Evolutionary conservation across 2,329 filamentous ascomycete genomes (phyloP), one percentile per base, ranked within the genome.

Genomic region (Lachnellula willkommii): DNA sequence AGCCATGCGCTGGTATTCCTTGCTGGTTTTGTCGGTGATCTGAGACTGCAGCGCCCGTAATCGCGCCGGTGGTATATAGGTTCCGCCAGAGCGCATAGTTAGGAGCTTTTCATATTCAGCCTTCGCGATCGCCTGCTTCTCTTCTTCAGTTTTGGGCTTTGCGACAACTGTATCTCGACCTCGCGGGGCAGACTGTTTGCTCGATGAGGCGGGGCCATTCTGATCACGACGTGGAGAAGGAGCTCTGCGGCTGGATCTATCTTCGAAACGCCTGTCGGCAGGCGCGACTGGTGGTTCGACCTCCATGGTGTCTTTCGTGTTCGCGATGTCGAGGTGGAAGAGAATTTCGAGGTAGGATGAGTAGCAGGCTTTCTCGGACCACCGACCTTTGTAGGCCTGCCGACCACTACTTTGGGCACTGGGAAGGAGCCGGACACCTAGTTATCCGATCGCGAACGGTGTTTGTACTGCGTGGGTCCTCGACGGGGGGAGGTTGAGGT

Each of bases 1-100:
- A 8, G 92, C 91, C 90, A 99, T 95, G 66, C 94, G 89, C 80
- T 97, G 94, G 70, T 96, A 97, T 75, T 97, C 94, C 73, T 96
- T 95, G 73, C 87, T 95, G 53, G 82, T 86, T 78, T 95, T 96
- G 75, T 99, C 94, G 60, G 91, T 96, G 72, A 99, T 96, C 74
- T 96, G 91, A 52, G 92, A 90, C 76, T 99, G 94, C 59, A 99
- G 82, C 40, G 93, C 93, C 65, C 91, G 85, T 69, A 99, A 78
- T 65, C 90, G 83, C 52, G 93, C 93, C 0, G 94, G 94, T 20
- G 94, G 94, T 59, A 99, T 95, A 71, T 99, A 99, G 24, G 91
- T 95, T 65, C 94, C 94, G 62, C 94, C 94, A 48, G 91, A 96
- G 63, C 94, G 88, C 83, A 95, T 93, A 63, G 83, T 94, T 65